Conservation (phyloP, 768 basidiomycete species). For the Hericium erinaceus region DNA sequence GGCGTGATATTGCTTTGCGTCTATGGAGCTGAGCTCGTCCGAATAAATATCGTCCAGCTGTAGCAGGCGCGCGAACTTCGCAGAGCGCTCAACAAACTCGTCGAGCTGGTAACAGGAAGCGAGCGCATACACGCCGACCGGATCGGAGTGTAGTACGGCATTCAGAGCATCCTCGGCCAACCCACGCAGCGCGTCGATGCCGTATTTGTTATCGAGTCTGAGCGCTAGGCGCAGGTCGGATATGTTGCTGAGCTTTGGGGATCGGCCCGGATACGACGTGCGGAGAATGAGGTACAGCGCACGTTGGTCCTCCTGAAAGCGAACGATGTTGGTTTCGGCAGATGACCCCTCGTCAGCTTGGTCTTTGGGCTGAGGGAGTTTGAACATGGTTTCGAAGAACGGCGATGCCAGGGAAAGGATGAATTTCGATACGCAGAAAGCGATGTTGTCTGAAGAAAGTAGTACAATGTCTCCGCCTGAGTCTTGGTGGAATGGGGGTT, state of each 20-base stretch:
- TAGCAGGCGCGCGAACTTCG: too few species aligned
- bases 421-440: background rate
- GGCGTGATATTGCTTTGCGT: background rate
- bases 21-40: too few species aligned
- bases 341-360: too few species aligned
- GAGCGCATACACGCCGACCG: background rate
- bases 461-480: background rate
- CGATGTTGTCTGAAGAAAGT: background rate
- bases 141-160: background rate
- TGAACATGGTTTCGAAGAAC: background rate
- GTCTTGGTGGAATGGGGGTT: background rate
- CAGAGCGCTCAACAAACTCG: background rate
- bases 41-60: too few species aligned
- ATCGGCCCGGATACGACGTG: background rate
- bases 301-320: background rate
- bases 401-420: background rate
- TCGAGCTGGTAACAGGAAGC: background rate
- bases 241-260: background rate
- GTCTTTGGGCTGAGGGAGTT: background rate
- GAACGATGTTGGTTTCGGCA: background rate
- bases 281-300: background rate
- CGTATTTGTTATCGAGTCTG: background rate
- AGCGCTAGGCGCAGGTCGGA: background rate
- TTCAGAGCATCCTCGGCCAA: background rate
- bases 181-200: background rate